These are phyloP conservation scores for Hortiboletus flavorubellus DNA, from an alignment of 768 basidiomycete species.

Conservation along the genomic window DNA sequence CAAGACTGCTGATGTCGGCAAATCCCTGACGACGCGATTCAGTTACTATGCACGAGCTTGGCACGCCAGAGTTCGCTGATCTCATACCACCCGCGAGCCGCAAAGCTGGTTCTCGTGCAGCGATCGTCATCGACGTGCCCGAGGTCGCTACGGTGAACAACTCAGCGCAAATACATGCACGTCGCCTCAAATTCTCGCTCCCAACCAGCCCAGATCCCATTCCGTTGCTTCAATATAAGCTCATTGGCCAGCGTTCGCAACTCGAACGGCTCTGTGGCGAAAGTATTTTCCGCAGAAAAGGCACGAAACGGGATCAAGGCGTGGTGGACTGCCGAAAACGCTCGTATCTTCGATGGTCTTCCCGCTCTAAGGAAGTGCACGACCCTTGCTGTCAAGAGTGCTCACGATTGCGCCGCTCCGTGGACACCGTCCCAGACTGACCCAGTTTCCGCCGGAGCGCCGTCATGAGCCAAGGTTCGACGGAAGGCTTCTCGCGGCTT, in stretches of 20 bases:
- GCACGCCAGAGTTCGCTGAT: constrained; percentile 55
- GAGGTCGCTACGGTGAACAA: constrained; percentile 49
- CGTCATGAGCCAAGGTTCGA: not conserved
- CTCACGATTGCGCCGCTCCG: constrained; percentile 18
- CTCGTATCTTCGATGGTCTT: constrained; percentile 54
- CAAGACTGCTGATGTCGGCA: not conserved
- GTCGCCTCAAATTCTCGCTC: not conserved
- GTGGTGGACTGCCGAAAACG: constrained; percentile 54
- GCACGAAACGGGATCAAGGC: constrained; percentile 44
- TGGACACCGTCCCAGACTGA: not conserved
- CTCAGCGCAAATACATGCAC: not conserved
- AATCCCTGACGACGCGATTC: not conserved
- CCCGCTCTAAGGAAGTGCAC: constrained; percentile 42
- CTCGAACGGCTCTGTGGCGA: constrained; percentile 44
- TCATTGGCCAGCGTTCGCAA: constrained; percentile 50
- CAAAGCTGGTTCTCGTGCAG: constrained; percentile 55
- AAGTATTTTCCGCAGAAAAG: constrained; percentile 17
- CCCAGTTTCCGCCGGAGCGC: not conserved
- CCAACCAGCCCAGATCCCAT: constrained; percentile 49
- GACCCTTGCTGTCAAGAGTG: constrained; percentile 16
- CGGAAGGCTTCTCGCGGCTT: constrained; percentile 22
- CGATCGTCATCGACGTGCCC: constrained; percentile 58
- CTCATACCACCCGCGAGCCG: constrained; percentile 46
- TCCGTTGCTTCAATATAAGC: constrained; percentile 63
- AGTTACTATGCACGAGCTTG: constrained; percentile 63